phyloP scores from a whole-genome alignment of 202 grass and related monocot genomes.

The Musa balbisiana region DNA sequence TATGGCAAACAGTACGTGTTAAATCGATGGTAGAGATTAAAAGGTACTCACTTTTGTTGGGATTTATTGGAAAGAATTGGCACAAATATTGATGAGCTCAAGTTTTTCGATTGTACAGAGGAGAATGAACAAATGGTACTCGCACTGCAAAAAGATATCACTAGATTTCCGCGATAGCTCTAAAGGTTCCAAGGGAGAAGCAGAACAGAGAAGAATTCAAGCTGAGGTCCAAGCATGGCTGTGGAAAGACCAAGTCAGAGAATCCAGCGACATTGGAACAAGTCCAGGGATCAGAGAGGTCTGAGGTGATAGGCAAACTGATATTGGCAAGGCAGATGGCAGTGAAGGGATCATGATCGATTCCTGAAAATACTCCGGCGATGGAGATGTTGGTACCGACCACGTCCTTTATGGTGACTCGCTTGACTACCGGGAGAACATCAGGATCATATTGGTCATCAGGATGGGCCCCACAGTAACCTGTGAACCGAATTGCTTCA shows the following conservation, averaged over 20 bases:
- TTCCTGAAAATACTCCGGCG: conserved; percentile 63
- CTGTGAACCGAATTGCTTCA: conserved; percentile 51
- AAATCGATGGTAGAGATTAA: conserved; percentile 6
- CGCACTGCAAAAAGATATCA: not conserved
- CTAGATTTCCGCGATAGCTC: conserved; percentile 40
- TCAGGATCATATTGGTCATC: conserved; percentile 49
- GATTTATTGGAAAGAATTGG: conserved; percentile 43
- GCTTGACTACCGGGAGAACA: conserved; percentile 42
- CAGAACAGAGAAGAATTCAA: conserved; percentile 54
- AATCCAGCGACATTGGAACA: conserved; percentile 70
- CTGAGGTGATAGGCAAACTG: conserved; percentile 36
- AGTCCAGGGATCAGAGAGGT: conserved; percentile 40
- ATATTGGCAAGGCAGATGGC: conserved; percentile 66
- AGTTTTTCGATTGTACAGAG: conserved; percentile 44
- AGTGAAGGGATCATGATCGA: conserved; percentile 53
- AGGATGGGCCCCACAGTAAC: conserved; percentile 47
- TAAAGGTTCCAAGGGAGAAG: conserved; percentile 29
- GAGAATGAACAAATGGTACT: not conserved
- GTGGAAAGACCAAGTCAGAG: conserved; percentile 50
- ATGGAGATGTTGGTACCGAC: conserved; percentile 46
- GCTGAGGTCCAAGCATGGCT: conserved; percentile 51
- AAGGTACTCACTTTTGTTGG: conserved; percentile 19
- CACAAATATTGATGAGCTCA: conserved; percentile 20
- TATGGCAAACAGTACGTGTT: not conserved
- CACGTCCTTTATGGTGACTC: conserved; percentile 59